A percentile compares a stretch with the other conserved stretches of the same genome.
Conservation (phyloP, 2,329 filamentous ascomycete genomes). For the Aspergillus brasiliensis region DNA sequence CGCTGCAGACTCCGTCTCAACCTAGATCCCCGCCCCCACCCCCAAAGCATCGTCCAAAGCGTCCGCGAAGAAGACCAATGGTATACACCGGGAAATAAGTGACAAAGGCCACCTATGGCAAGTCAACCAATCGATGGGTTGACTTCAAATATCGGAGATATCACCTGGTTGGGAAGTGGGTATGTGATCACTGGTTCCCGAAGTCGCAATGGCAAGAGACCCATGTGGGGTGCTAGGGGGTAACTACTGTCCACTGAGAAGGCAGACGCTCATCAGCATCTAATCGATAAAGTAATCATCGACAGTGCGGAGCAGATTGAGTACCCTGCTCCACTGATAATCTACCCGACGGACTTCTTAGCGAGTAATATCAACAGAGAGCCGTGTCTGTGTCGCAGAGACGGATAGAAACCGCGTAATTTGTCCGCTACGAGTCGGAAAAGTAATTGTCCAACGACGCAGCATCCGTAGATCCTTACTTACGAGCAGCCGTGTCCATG, state of each 20-base stretch:
- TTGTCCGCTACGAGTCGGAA: too few species aligned
- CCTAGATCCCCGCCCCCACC: not conserved
- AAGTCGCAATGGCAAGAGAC: not conserved
- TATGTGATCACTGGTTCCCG: not conserved
- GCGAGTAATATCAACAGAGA: too few species aligned
- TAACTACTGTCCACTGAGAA: not conserved
- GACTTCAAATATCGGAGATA: not conserved
- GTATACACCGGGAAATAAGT: not conserved
- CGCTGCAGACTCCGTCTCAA: not conserved
- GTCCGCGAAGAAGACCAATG: not conserved
- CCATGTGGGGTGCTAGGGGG: not conserved
- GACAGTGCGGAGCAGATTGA: too few species aligned
- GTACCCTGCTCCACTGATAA: too few species aligned
- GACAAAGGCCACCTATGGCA: not conserved
- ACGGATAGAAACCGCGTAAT: too few species aligned
- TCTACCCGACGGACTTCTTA: too few species aligned
- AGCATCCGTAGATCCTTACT: not conserved
- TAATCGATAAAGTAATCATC: not conserved
- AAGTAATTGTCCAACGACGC: too few species aligned
- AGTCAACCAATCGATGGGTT: not conserved
- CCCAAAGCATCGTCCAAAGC: not conserved
- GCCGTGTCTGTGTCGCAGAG: too few species aligned
- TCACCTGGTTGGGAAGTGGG: not conserved
- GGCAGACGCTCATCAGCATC: not conserved
- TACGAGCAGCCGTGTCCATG: not conserved